Conservation (phyloP, 2,329 filamentous ascomycete genomes). For the Penicillium brevicompactum region DNA sequence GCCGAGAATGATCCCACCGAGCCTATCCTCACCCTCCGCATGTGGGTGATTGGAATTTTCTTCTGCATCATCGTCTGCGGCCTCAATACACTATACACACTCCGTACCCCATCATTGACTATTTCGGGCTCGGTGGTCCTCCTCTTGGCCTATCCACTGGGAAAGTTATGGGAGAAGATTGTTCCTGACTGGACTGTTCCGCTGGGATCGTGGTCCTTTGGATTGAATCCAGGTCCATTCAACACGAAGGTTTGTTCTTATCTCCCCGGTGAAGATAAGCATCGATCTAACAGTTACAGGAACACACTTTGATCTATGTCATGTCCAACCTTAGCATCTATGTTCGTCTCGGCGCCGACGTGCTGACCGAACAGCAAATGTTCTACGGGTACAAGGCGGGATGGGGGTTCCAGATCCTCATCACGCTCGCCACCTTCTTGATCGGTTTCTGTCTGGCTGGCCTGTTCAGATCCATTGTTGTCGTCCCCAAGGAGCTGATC, state of each 20-base stretch:
- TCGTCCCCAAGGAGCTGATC: slow-evolving; percentile 60
- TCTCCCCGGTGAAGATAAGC: neutral
- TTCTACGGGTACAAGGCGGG: slow-evolving; percentile 30
- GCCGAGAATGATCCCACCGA: slow-evolving; percentile 47
- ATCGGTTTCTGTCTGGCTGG: slow-evolving; percentile 63
- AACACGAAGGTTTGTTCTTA: slow-evolving; percentile 29
- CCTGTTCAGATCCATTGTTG: slow-evolving; percentile 62
- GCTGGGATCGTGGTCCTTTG: slow-evolving; percentile 38
- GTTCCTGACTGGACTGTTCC: slow-evolving; percentile 24
- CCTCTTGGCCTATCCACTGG: slow-evolving; percentile 38
- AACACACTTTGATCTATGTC: slow-evolving; percentile 29
- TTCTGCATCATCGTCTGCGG: slow-evolving; percentile 45
- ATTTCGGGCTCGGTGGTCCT: slow-evolving; percentile 34
- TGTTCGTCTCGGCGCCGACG: slow-evolving; percentile 28
- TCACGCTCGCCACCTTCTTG: slow-evolving; percentile 67
- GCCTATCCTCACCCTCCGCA: slow-evolving; percentile 33
- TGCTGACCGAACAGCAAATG: slow-evolving; percentile 31
- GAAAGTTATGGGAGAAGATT: slow-evolving; percentile 31
- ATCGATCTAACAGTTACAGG: slow-evolving; percentile 13
- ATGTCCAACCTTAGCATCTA: slow-evolving; percentile 35
- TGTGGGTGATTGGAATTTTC: slow-evolving; percentile 49
- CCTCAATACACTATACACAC: slow-evolving; percentile 50
- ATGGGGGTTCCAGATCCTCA: slow-evolving; percentile 33
- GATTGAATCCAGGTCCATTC: slow-evolving; percentile 37
- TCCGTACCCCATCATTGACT: slow-evolving; percentile 34